Evolutionary conservation across 257 asterid species (phyloP).

Genomic region (Capsicum rhomboideum): DNA sequence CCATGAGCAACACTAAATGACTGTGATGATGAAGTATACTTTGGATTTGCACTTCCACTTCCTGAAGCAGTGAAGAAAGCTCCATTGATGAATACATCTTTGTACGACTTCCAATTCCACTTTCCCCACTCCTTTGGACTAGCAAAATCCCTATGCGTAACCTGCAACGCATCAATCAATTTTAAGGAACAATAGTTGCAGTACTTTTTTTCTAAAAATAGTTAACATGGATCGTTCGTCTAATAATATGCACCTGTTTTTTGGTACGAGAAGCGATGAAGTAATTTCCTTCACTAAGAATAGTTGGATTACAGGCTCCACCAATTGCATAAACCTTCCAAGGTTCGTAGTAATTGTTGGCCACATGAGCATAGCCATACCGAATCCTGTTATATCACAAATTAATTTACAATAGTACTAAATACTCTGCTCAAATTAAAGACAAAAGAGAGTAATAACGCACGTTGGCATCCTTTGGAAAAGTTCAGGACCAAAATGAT

Average conservation of each 20-base stretch:
- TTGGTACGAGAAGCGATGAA: slow-evolving; percentile 25
- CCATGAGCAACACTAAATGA: slow-evolving; percentile 33
- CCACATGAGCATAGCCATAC: slow-evolving; percentile 33
- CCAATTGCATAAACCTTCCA: slow-evolving; percentile 62
- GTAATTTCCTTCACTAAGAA: slow-evolving; percentile 49
- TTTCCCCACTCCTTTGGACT: not conserved
- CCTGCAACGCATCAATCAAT: not conserved
- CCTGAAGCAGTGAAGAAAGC: slow-evolving; percentile 44
- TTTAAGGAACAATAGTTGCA: not conserved
- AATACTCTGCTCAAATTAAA: not conserved
- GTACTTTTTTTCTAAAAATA: no score
- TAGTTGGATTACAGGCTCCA: slow-evolving; percentile 57
- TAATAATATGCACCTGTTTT: slow-evolving; percentile 30
- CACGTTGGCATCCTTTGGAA: not conserved
- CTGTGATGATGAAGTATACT: slow-evolving; percentile 18
- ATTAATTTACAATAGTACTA: not conserved
- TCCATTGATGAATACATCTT: slow-evolving; percentile 37
- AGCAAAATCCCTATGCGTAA: slow-evolving; percentile 32
- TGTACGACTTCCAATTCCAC: slow-evolving; percentile 47
- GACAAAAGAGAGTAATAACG: not conserved
- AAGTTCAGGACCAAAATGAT: slow-evolving; percentile 46
- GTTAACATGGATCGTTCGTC: no score
- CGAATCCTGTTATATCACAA: slow-evolving; percentile 27
- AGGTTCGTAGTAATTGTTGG: slow-evolving; percentile 44
- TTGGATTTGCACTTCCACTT: slow-evolving; percentile 31